Base-by-base conservation (phyloP, 176 grass and related monocot species). In the Sorghum bicolor region DNA sequence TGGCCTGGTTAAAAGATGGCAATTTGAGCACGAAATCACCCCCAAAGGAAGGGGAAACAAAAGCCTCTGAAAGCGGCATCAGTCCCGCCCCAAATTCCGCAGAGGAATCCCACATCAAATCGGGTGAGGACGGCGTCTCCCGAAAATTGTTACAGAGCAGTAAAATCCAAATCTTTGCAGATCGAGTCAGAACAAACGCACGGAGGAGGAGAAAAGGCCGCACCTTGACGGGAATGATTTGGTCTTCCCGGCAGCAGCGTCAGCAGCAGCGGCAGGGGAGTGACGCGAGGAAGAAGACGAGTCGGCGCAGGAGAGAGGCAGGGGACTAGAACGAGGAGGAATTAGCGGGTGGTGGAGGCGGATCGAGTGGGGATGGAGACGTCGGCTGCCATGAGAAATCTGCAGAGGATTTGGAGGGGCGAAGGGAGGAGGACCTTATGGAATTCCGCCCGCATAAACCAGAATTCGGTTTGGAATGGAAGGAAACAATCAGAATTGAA, bases 331-430 rank as follows among this genome's bases (percentile, higher is more conserved):
- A 28, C 16, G 33, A 64, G 30, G 70, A 58, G 19, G 67, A 60
- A 86, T 64, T 66, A 52, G 83, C 41, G 0, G 79, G 28, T 36
- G 67, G 45, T 12, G 5, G 86, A 64, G 68, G 30, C 47, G 66
- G 52, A 72, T 86, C n/a, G 77, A 64, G 77, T 70, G 25, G 53
- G 25, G 84, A 92, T 89, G 43, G 89, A 88, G 55, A 95, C 87
- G 88, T 90, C 90, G 40, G 90, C 90, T 74, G 91, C 93, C 93
- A 95, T 92, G 80, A 72, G 76, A 39, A 64, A 72, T 72, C 5
- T 72, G 39, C 39, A 72, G n/a, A 25, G 12, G 24, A 72, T 28
- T 72, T 44, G 69, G 69, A 72, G 39, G 8, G n/a, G 69, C 68
- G 1, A 12, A n/a, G 37, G 38, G 10, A n/a, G 31, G 8, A 22